Base-by-base conservation (phyloP, 306 rosid species). In the Astragalus membranaceus region DNA sequence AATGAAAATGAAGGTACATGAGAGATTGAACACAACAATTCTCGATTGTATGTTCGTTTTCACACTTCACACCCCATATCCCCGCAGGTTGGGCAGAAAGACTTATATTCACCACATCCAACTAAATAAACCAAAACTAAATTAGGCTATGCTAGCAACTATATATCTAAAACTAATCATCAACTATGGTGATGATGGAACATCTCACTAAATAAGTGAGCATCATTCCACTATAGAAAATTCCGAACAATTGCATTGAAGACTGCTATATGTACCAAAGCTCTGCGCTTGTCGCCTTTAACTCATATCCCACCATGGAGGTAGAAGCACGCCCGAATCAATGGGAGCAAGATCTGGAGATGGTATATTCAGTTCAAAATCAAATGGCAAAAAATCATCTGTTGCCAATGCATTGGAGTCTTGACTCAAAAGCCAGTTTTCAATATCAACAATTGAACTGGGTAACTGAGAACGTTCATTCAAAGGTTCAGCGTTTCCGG, bases 381-480 rank as follows among this genome's bases (percentile, higher is more conserved):
- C 23, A 68, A 77, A 64, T 11, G 81, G 63, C 76, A 82, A 54
- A 46, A 76, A 39, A 47, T 35, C 82, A 69, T 82, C 87, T 29
- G 75, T 36, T 65, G 17, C 78, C 69, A 17, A n/a, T 0, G 80
- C 77, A 72, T 23, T 23, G 11, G 41, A 17, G 36, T 77, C 86
- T 54, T 70, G 41, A 3, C 79, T 85, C 23, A 78, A 20, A 51
- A 80, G 47, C 89, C 86, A 91, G 71, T 43, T 62, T 5, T 85
- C 89, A 10, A 85, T 36, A 37, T 58, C 81, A 3, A 8, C 62
- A 46, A 83, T 11, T 0, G 75, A 0, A 55, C 17, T 6, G 3
- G 78, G 64, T 17, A 43, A 11, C 14, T 32, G 41, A 39, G 64
- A 49, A 60, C 20, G 0, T 17, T 37, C 82, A 13, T 11, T 37